A percentile compares a stretch with the other conserved stretches of the same genome.
Conservation (phyloP, 2,329 filamentous ascomycete genomes). For the Colletotrichum sansevieriae region DNA sequence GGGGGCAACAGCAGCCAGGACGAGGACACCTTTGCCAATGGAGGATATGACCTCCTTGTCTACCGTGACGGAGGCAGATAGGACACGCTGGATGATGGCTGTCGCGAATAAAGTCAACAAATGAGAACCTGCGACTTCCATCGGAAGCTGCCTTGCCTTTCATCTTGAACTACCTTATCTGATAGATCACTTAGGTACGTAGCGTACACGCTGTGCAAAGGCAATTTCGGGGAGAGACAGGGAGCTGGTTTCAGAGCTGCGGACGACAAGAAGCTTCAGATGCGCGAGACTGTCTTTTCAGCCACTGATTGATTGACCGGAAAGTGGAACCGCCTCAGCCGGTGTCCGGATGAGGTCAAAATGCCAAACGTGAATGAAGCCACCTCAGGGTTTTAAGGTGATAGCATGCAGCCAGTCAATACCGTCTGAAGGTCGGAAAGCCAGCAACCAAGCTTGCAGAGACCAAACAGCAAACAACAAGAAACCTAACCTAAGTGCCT, state of each 20-base stretch:
- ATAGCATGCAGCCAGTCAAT: conserved; percentile 17
- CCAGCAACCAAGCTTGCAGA: conserved; percentile 17
- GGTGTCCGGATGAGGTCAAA: conserved; percentile 7
- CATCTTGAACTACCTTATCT: conserved; percentile 44
- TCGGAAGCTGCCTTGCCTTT: conserved; percentile 51
- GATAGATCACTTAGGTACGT: neutral
- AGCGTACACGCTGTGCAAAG: neutral
- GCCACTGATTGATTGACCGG: conserved; percentile 20
- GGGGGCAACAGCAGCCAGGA: conserved; percentile 91
- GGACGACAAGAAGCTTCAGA: conserved; percentile 9
- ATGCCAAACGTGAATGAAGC: conserved; percentile 23
- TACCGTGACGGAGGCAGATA: conserved; percentile 95
- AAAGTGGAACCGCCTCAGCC: conserved; percentile 9
- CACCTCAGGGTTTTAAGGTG: neutral
- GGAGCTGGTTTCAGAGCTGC: conserved; percentile 15
- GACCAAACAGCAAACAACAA: conserved; percentile 16
- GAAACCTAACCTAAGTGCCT: neutral
- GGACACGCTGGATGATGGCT: conserved; percentile 94
- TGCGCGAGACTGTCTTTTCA: conserved; percentile 15
- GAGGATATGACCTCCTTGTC: conserved; percentile 91
- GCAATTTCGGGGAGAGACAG: neutral
- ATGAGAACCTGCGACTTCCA: conserved; percentile 27
- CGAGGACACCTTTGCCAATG: conserved; percentile 89
- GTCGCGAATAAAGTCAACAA: conserved; percentile 43
- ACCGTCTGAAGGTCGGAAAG: conserved; percentile 15